Evolutionary conservation across 768 basidiomycete genomes (phyloP).

Genomic region (Gyrodon lividus): DNA sequence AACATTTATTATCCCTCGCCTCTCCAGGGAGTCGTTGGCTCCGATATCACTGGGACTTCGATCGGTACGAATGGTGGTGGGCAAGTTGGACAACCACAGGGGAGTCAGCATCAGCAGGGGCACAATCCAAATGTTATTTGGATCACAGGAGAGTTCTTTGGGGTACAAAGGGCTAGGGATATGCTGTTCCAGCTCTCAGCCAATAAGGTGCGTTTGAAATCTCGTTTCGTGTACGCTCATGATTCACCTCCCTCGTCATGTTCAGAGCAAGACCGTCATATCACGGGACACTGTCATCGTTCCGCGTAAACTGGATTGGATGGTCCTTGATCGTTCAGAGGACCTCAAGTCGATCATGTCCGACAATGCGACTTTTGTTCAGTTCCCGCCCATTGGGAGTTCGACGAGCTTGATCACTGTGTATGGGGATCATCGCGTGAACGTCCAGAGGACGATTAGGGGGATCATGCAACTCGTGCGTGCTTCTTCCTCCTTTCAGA

Average conservation of each 20-base stretch:
- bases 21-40: constrained; percentile 79
- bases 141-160: constrained; percentile 98
- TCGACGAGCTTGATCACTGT: constrained; percentile 92
- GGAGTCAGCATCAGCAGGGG: constrained; percentile 31
- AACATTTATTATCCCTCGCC: constrained; percentile 95
- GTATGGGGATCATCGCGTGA: constrained; percentile 90
- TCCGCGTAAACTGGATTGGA: constrained; percentile 97
- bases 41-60: constrained; percentile 47
- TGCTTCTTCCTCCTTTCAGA: constrained; percentile 10
- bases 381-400: constrained; percentile 89
- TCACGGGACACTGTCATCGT: constrained; percentile 92
- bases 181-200: constrained; percentile 89
- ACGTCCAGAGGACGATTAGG: constrained; percentile 90
- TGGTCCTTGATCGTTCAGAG: constrained; percentile 94
- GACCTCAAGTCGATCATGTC: constrained; percentile 91
- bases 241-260: not conserved
- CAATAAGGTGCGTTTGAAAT: constrained; percentile 60
- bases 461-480: constrained; percentile 93
- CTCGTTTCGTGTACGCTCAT: not conserved
- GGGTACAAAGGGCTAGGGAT: constrained; percentile 90
- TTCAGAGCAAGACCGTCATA: constrained; percentile 82
- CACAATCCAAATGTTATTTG: constrained; percentile 79
- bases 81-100: constrained; percentile 24
- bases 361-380: constrained; percentile 95
- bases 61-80: constrained; percentile 37